These are phyloP conservation scores for Teratosphaeria gauchensis DNA, from an alignment of 2,329 filamentous ascomycete genomes.

Conservation along the genomic window DNA sequence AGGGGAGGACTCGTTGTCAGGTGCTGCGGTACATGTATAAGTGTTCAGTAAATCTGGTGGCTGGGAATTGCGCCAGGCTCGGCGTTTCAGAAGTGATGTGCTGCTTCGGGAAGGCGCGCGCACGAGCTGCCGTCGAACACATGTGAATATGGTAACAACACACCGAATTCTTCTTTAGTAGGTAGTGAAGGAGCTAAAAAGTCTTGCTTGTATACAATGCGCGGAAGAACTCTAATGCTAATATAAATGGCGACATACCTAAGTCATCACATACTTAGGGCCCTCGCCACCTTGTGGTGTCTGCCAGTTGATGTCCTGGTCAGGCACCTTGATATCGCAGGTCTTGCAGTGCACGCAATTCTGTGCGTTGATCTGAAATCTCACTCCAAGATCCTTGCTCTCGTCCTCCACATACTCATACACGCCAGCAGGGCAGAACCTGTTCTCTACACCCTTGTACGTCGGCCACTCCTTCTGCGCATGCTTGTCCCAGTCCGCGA, in stretches of 20 bases:
- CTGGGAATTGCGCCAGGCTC: not conserved
- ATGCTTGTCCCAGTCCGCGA: constrained; percentile 91
- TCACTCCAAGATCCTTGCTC: constrained; percentile 73
- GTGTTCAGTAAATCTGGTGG: not conserved
- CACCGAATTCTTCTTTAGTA: not conserved
- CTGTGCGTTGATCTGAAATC: constrained; percentile 95
- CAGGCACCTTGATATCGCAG: constrained; percentile 95
- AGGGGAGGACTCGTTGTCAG: not conserved
- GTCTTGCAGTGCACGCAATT: constrained; percentile 99
- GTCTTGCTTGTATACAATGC: not conserved
- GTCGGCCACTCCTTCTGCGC: constrained; percentile 71
- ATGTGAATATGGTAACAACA: not conserved
- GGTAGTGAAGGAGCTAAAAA: not conserved
- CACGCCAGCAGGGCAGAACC: constrained; percentile 94
- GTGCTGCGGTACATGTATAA: not conserved
- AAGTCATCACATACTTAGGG: constrained; percentile 55
- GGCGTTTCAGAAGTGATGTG: not conserved
- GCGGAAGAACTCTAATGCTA: not conserved
- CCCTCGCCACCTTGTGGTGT: constrained; percentile 80
- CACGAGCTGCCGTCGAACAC: not conserved
- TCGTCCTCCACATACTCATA: constrained; percentile 97
- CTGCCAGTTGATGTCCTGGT: constrained; percentile 91
- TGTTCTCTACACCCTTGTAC: constrained; percentile 87
- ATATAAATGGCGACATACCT: not conserved
- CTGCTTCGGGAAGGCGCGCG: not conserved